phyloP scores from a whole-genome alignment of 2,329 filamentous ascomycete genomes.

The Penicillium polonicum region DNA sequence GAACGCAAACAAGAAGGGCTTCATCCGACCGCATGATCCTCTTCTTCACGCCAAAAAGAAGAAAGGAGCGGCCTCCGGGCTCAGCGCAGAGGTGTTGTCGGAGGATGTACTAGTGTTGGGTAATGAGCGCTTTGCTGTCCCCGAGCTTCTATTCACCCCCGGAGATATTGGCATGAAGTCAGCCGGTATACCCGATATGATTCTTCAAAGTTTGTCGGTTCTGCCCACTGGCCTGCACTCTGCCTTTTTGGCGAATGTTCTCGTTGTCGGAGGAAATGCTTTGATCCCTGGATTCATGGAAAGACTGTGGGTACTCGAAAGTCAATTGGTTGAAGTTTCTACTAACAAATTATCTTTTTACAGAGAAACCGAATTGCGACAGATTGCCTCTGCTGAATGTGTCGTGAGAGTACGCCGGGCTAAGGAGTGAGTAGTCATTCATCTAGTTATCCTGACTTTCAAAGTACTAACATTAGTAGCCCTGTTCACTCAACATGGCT shows the following conservation, averaged over 20 bases:
- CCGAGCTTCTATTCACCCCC: constrained; percentile 85
- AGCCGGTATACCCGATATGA: constrained; percentile 76
- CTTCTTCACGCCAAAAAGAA: constrained; percentile 55
- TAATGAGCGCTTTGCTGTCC: constrained; percentile 88
- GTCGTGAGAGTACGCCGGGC: constrained; percentile 70
- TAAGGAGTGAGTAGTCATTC: constrained; percentile 51
- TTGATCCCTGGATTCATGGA: constrained; percentile 78
- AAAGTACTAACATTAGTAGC: constrained; percentile 30
- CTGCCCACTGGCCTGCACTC: constrained; percentile 83
- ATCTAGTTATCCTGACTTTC: not conserved
- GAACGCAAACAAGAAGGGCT: constrained; percentile 62
- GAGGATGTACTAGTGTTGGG: constrained; percentile 85
- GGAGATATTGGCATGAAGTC: constrained; percentile 81
- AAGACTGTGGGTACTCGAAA: constrained; percentile 56
- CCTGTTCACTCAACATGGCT: constrained; percentile 81
- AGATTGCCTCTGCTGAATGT: constrained; percentile 72
- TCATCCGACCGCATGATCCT: constrained; percentile 75
- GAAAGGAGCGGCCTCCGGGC: constrained; percentile 49
- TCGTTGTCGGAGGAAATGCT: constrained; percentile 85
- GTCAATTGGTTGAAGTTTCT: not conserved
- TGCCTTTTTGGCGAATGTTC: constrained; percentile 77
- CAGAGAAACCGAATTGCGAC: constrained; percentile 66
- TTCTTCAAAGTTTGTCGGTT: constrained; percentile 72
- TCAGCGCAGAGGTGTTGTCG: constrained; percentile 47
- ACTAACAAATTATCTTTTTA: constrained; percentile 19